A percentile compares a stretch with the other conserved stretches of the same genome.
These are phyloP conservation scores for Salvia hispanica DNA, from an alignment of 257 asterid species.

Conservation along the genomic window DNA sequence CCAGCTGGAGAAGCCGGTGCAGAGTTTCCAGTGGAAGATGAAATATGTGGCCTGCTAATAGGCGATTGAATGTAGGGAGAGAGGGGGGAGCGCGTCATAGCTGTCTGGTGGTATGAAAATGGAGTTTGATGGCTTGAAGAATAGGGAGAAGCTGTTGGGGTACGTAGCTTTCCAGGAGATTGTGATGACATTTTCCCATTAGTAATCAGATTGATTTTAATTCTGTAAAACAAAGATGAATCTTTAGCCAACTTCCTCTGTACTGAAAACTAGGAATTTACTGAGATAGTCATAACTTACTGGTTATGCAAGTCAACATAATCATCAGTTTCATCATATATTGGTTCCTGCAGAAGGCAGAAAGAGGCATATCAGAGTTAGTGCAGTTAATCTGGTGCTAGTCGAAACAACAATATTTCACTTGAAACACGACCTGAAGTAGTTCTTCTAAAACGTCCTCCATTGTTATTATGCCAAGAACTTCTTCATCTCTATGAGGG, in stretches of 20 bases:
- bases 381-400: background rate
- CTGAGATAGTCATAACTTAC: slow-evolving; percentile 33
- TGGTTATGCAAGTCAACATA: slow-evolving; percentile 56
- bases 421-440: slow-evolving; percentile 47
- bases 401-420: background rate
- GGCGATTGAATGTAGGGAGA: slow-evolving; percentile 49
- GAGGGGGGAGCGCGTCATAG: slow-evolving; percentile 45
- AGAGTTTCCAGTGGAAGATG: slow-evolving; percentile 41
- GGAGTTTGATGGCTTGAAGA: slow-evolving; percentile 44
- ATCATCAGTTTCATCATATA: slow-evolving; percentile 61
- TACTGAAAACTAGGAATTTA: slow-evolving; percentile 5
- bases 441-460: slow-evolving; percentile 62
- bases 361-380: slow-evolving; percentile 18
- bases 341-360: slow-evolving; percentile 46
- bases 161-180: slow-evolving; percentile 41
- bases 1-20: slow-evolving; percentile 37
- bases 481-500: slow-evolving; percentile 44
- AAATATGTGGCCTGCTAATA: slow-evolving; percentile 32
- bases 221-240: slow-evolving; percentile 34
- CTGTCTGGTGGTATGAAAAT: slow-evolving; percentile 41
- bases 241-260: slow-evolving; percentile 10
- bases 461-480: slow-evolving; percentile 61
- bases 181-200: slow-evolving; percentile 35
- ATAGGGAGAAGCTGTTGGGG: slow-evolving; percentile 40
- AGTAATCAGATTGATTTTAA: slow-evolving; percentile 44